Percentiles rank a stretch among this genome's conserved stretches.
Evolutionary conservation across 768 basidiomycete genomes (phyloP).

Genomic region (Piloderma croceum): DNA sequence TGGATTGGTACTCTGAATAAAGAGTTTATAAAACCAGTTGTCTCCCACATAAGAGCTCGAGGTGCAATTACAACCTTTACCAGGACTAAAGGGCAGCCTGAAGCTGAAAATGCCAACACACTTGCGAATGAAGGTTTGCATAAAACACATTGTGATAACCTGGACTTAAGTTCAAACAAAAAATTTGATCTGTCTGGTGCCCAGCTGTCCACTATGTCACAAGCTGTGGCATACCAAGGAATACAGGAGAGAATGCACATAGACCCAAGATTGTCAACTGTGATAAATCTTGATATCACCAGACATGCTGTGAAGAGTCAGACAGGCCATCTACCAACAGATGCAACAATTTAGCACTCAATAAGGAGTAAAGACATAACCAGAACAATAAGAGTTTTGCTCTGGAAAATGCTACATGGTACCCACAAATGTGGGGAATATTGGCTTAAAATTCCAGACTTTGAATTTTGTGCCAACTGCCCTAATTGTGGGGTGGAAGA

Average conservation of each 20-base stretch:
- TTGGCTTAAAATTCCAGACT: slow-evolving; percentile 11
- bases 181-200: slow-evolving; percentile 5
- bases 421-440: slow-evolving; percentile 15
- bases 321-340: neutral
- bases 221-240: slow-evolving; percentile 12
- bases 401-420: slow-evolving; percentile 21
- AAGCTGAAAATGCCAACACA: slow-evolving; percentile 18
- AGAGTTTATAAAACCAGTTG: slow-evolving; percentile 5
- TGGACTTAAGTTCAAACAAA: neutral
- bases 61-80: slow-evolving; percentile 11
- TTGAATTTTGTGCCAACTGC: slow-evolving; percentile 8
- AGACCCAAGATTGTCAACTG: neutral
- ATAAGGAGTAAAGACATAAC: neutral
- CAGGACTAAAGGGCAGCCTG: slow-evolving; percentile 24
- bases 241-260: slow-evolving; percentile 2
- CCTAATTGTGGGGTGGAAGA: slow-evolving; percentile 10
- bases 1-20: too few relatives aligned
- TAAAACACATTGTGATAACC: neutral
- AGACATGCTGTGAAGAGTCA: neutral
- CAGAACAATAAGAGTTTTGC: slow-evolving; percentile 4
- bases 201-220: slow-evolving; percentile 13
- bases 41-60: slow-evolving; percentile 7
- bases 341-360: neutral
- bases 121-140: slow-evolving; percentile 13
- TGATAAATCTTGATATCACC: neutral